These are phyloP conservation scores for Diplocarpon mali DNA, from an alignment of 2,329 filamentous ascomycete genomes.

Conservation along the genomic window DNA sequence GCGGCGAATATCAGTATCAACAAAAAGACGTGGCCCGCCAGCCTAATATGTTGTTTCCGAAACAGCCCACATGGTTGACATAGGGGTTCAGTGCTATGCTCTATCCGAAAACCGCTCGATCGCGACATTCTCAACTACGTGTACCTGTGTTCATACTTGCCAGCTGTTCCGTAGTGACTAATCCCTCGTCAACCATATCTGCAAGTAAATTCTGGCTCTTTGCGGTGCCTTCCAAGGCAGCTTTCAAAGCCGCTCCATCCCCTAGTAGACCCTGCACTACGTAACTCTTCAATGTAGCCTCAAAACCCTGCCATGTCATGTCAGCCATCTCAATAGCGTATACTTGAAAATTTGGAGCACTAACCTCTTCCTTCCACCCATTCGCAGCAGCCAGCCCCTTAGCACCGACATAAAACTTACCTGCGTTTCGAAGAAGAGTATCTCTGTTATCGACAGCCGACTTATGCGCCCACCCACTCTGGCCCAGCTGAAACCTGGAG, in stretches of 20 bases:
- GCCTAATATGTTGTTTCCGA: too few species aligned
- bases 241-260: constrained; percentile 26
- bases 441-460: constrained; percentile 33
- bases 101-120: too few species aligned
- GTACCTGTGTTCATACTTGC: neutral
- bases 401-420: constrained; percentile 46
- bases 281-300: constrained; percentile 36
- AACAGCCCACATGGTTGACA: too few species aligned
- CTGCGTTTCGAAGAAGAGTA: constrained; percentile 42
- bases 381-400: constrained; percentile 26
- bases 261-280: constrained; percentile 35
- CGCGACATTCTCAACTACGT: too few species aligned
- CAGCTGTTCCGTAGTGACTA: neutral
- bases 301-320: constrained; percentile 15
- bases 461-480: constrained; percentile 29
- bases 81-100: too few species aligned
- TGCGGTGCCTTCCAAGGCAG: neutral
- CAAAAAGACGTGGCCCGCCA: too few species aligned
- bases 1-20: too few species aligned
- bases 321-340: neutral
- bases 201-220: neutral
- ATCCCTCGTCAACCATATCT: constrained; percentile 2
- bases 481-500: constrained; percentile 39
- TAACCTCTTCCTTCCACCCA: constrained; percentile 32
- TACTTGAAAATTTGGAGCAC: neutral